Conservation (phyloP, 139 green algal genomes). For the Micromonas pusilla region DNA sequence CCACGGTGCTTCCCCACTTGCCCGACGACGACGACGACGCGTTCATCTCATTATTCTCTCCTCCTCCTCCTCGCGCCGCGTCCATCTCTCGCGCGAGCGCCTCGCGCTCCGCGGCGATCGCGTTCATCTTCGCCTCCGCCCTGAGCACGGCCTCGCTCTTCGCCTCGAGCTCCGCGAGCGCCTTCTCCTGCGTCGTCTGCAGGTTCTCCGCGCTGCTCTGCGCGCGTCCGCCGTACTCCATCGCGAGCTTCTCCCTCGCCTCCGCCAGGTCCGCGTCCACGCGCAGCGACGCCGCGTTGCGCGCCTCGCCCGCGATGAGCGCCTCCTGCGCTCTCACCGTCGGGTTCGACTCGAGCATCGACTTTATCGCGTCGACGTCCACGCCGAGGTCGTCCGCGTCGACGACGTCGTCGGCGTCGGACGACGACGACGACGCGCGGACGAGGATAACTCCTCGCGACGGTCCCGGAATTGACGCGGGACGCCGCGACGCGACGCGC, state of each 20-base stretch:
- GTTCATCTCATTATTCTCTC: no score
- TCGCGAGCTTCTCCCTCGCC: not conserved
- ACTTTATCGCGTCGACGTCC: not conserved
- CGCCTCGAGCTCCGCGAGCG: not conserved
- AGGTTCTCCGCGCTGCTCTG: not conserved
- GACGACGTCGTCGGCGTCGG: not conserved
- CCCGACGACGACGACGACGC: no score
- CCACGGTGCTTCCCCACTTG: conserved; percentile 6
- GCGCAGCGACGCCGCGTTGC: not conserved
- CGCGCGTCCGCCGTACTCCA: not conserved
- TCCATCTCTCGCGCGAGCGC: not conserved
- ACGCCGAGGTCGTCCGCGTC: not conserved
- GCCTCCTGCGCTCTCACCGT: not conserved
- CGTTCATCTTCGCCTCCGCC: conserved; percentile 18
- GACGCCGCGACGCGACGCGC: not conserved
- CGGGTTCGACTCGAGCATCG: not conserved
- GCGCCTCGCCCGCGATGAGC: not conserved
- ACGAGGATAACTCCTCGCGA: not conserved
- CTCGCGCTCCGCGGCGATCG: not conserved
- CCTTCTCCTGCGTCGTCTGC: not conserved
- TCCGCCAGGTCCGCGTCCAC: not conserved
- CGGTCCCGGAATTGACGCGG: not conserved
- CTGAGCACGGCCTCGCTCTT: not conserved
- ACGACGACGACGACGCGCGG: no score
- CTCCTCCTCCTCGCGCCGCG: not conserved